Conservation (phyloP, 2,329 filamentous ascomycete species). For the Sordariomycetes sp. region DNA sequence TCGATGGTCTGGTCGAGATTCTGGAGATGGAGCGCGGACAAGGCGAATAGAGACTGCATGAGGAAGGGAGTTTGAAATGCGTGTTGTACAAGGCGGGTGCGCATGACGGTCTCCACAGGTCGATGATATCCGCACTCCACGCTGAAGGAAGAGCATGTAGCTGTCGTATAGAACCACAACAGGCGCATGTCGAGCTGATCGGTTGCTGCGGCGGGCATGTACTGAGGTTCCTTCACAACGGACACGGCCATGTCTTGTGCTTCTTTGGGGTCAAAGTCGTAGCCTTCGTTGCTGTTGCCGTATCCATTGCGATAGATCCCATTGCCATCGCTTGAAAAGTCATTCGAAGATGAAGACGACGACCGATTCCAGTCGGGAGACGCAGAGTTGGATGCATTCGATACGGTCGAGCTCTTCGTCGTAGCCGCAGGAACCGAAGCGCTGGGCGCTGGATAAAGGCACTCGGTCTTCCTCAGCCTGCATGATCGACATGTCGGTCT, state of each 20-base stretch:
- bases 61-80: slow-evolving; percentile 45
- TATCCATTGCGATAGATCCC: no score
- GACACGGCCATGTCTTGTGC: not conserved
- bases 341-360: no score
- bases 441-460: slow-evolving; percentile 29
- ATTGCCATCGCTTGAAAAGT: no score
- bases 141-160: slow-evolving; percentile 36
- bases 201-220: slow-evolving; percentile 19
- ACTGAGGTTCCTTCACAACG: slow-evolving; percentile 14
- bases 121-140: slow-evolving; percentile 23
- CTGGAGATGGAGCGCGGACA: slow-evolving; percentile 40
- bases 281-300: no score
- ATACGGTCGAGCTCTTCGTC: no score
- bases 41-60: slow-evolving; percentile 43
- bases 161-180: slow-evolving; percentile 44
- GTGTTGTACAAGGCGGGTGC: slow-evolving; percentile 34
- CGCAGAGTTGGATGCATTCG: no score
- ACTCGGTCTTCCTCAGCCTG: slow-evolving; percentile 34
- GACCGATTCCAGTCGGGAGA: no score
- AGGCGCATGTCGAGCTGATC: slow-evolving; percentile 40
- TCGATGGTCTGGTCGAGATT: slow-evolving; percentile 28
- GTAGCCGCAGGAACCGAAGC: no score
- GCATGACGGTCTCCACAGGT: slow-evolving; percentile 32
- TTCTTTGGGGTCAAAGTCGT: not conserved
- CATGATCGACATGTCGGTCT: slow-evolving; percentile 41